These are phyloP conservation scores for Apocynum venetum DNA, from an alignment of 257 asterid species.

Conservation along the genomic window DNA sequence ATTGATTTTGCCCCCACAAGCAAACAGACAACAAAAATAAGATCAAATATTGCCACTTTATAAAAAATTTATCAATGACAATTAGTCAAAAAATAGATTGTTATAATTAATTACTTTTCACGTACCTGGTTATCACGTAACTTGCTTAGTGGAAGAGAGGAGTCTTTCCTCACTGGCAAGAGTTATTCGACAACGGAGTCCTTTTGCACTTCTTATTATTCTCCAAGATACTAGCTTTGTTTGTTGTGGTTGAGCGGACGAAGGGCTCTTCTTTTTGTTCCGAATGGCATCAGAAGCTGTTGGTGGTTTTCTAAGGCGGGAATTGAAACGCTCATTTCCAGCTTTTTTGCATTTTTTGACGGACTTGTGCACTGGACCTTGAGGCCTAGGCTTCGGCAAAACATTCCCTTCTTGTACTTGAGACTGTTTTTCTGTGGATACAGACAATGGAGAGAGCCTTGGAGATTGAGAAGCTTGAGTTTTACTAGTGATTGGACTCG, in stretches of 20 bases:
- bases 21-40: slow-evolving; percentile 3
- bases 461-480: slow-evolving; percentile 26
- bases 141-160: slow-evolving; percentile 49
- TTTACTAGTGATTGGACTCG: slow-evolving; percentile 15
- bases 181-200: slow-evolving; percentile 47
- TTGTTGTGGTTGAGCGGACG: slow-evolving; percentile 36
- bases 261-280: slow-evolving; percentile 52
- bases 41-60: not conserved
- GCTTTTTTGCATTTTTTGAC: slow-evolving; percentile 16
- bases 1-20: slow-evolving; percentile 28
- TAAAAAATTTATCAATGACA: not conserved
- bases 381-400: slow-evolving; percentile 13
- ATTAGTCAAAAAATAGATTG: not conserved
- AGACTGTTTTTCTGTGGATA: slow-evolving; percentile 1
- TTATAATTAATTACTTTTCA: not conserved
- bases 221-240: slow-evolving; percentile 27
- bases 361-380: slow-evolving; percentile 7
- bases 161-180: slow-evolving; percentile 61
- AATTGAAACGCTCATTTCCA: slow-evolving; percentile 20
- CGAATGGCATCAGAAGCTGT: slow-evolving; percentile 30
- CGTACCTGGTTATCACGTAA: slow-evolving; percentile 64
- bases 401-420: slow-evolving; percentile 2
- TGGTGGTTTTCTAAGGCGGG: slow-evolving; percentile 24
- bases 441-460: slow-evolving; percentile 18
- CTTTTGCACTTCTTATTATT: slow-evolving; percentile 41